A percentile compares a stretch with the other conserved stretches of the same genome.
These are phyloP conservation scores for Cyanodermella asteris DNA, from an alignment of 2,329 filamentous ascomycete species.

Conservation along the genomic window DNA sequence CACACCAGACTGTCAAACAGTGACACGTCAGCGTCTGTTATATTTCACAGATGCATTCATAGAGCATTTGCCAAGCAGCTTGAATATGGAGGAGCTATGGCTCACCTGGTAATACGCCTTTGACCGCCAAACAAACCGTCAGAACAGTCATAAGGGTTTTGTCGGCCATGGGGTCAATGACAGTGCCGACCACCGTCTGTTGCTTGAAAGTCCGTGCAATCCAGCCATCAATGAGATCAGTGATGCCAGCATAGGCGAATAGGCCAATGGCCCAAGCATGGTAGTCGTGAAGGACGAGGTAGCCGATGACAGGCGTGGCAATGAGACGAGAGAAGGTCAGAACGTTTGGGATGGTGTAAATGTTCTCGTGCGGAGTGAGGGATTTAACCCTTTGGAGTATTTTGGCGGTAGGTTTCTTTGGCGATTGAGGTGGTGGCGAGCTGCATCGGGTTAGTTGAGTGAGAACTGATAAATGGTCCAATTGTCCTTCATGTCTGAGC, in stretches of 20 bases:
- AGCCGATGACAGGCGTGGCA: conserved; percentile 68
- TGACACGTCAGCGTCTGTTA: too few relatives aligned
- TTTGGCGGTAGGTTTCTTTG: not conserved
- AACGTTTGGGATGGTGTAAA: conserved; percentile 90
- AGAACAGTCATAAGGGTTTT: conserved; percentile 89
- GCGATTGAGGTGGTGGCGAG: not conserved
- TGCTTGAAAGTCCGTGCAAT: conserved; percentile 74
- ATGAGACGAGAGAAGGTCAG: conserved; percentile 71
- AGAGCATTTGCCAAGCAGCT: too few relatives aligned
- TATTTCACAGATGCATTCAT: too few relatives aligned
- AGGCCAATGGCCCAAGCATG: conserved; percentile 59
- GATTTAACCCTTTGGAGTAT: too few relatives aligned
- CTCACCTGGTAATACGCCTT: conserved; percentile 60
- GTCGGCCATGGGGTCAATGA: conserved; percentile 93
- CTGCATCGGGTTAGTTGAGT: too few relatives aligned
- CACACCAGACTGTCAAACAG: conserved; percentile 23
- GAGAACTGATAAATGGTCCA: too few relatives aligned
- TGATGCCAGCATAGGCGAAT: conserved; percentile 82
- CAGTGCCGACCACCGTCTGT: conserved; percentile 80
- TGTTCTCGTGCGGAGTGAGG: conserved; percentile 49
- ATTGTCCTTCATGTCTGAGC: too few relatives aligned
- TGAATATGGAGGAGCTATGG: not conserved
- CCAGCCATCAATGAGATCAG: conserved; percentile 82
- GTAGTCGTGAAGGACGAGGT: conserved; percentile 65
- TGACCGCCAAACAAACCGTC: conserved; percentile 63